These are phyloP conservation scores for Cutaneotrichosporon cyanovorans DNA, from an alignment of 1,284 basidiomycete genomes.

Conservation along the genomic window DNA sequence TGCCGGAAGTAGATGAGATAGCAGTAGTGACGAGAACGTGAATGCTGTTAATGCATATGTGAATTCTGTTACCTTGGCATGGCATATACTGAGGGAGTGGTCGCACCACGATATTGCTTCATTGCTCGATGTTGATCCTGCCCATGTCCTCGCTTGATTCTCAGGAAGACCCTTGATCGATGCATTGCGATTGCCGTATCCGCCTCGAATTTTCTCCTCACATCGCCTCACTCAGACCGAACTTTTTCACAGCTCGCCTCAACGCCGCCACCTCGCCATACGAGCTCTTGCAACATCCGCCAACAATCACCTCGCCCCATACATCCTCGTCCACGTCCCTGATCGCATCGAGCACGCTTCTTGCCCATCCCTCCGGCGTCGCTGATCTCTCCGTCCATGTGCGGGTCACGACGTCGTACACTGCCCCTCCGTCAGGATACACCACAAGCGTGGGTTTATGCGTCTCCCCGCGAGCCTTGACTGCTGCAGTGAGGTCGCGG, in stretches of 20 bases:
- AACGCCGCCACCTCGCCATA: conserved; percentile 53
- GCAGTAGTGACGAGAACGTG: no score
- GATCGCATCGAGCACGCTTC: conserved; percentile 42
- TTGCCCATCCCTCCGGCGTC: conserved; percentile 48
- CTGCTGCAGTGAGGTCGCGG: conserved; percentile 25
- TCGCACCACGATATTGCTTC: no score
- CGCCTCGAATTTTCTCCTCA: no score
- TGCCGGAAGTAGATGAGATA: no score
- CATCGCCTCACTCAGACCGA: no score
- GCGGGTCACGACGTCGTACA: conserved; percentile 51
- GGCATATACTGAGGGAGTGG: no score
- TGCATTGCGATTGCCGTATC: no score
- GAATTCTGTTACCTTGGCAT: no score
- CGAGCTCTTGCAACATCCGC: conserved; percentile 64
- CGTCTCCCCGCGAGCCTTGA: neutral
- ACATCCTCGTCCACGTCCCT: conserved; percentile 19
- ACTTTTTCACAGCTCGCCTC: neutral
- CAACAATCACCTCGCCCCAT: conserved; percentile 58
- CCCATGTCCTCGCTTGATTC: no score
- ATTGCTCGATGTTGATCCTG: no score
- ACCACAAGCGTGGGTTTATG: conserved; percentile 49
- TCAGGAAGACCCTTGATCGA: no score
- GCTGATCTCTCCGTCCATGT: conserved; percentile 47
- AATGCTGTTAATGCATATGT: no score
- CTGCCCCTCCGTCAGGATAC: conserved; percentile 64